phyloP scores from a whole-genome alignment of 345 rosid genomes.

The Cardamine chenopodiifolia region DNA sequence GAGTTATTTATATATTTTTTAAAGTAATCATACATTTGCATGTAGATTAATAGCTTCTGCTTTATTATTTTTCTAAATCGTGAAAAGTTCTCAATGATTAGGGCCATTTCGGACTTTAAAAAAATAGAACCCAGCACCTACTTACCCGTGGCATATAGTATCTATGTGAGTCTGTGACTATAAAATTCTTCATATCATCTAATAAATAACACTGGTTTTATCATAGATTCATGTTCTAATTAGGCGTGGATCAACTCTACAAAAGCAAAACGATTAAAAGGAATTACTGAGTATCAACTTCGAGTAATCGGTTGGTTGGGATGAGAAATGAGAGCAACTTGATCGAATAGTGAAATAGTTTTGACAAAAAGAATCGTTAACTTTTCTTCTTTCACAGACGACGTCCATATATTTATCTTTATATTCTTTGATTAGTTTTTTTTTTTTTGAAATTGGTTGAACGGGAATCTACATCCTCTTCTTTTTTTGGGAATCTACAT shows the following conservation, averaged over 20 bases:
- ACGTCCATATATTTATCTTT: conserved; percentile 32
- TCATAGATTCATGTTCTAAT: conserved; percentile 11
- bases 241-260: conserved; percentile 35
- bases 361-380: conserved; percentile 34
- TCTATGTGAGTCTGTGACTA: conserved; percentile 8
- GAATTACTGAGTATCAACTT: conserved; percentile 13
- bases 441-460: neutral
- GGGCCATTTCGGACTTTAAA: conserved; percentile 7
- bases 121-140: neutral
- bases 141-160: conserved; percentile 1
- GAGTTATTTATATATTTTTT: neutral
- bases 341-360: conserved; percentile 26
- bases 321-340: conserved; percentile 32
- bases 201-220: conserved; percentile 12
- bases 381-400: conserved; percentile 24
- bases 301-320: conserved; percentile 29
- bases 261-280: conserved; percentile 1
- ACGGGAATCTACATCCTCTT: neutral
- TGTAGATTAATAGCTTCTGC: conserved; percentile 18
- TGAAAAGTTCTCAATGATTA: conserved; percentile 35
- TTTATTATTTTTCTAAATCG: conserved; percentile 3
- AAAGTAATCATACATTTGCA: neutral
- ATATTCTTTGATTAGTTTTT: conserved; percentile 21
- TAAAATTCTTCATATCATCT: conserved; percentile 18
- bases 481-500: conserved; percentile 5